These are phyloP conservation scores for Ceriops zippeliana DNA, from an alignment of 345 rosid species.

Conservation along the genomic window DNA sequence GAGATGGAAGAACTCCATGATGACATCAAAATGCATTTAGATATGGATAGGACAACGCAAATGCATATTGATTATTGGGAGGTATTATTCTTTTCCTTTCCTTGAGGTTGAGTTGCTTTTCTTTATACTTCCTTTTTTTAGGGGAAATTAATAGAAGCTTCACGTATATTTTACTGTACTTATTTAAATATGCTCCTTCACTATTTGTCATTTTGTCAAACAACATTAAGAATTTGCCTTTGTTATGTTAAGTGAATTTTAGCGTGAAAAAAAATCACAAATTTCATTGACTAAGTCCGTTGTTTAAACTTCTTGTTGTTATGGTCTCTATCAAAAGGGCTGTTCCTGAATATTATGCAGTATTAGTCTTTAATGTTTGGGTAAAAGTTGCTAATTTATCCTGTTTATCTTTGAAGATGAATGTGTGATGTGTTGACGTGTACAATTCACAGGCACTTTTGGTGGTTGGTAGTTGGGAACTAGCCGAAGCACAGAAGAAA, in stretches of 20 bases:
- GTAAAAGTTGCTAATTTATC: not conserved
- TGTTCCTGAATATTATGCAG: not conserved
- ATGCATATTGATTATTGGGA: conserved; percentile 81
- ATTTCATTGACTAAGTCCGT: not conserved
- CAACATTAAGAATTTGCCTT: no score
- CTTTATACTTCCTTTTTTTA: no score
- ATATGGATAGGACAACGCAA: conserved; percentile 74
- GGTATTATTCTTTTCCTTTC: conserved; percentile 39
- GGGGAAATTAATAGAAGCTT: no score
- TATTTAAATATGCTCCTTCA: no score
- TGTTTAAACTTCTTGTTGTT: not conserved
- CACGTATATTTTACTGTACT: no score
- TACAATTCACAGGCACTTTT: conserved; percentile 64
- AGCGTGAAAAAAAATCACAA: not conserved
- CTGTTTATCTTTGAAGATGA: not conserved
- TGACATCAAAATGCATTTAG: conserved; percentile 95
- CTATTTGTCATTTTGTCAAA: no score
- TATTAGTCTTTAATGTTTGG: not conserved
- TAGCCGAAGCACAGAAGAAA: conserved; percentile 81
- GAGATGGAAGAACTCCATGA: conserved; percentile 94
- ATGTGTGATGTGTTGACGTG: not conserved
- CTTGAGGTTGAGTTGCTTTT: not conserved
- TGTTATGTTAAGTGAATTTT: no score
- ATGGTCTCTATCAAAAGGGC: not conserved
- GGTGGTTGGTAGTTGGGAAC: conserved; percentile 91